Conservation (phyloP, 1,139 yeast genomes). For the Taiozyma sp. region DNA sequence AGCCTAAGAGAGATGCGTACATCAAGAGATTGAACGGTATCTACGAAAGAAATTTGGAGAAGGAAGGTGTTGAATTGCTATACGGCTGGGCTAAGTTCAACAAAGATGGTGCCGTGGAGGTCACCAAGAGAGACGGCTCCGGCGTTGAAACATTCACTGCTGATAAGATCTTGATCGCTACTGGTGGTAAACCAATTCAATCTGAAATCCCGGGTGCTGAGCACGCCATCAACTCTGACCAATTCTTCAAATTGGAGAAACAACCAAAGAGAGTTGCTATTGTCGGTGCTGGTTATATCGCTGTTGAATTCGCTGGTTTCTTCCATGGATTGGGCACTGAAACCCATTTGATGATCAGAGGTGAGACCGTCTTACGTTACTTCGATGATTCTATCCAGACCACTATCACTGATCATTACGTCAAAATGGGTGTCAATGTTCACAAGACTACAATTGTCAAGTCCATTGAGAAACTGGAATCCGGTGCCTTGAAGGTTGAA, state of each 20-base stretch:
- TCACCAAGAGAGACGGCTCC: slow-evolving; percentile 52
- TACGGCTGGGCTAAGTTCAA: slow-evolving; percentile 86
- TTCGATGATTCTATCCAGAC: slow-evolving; percentile 82
- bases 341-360: slow-evolving; percentile 84
- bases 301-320: slow-evolving; percentile 92
- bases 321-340: slow-evolving; percentile 87
- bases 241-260: slow-evolving; percentile 71
- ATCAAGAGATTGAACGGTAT: slow-evolving; percentile 84
- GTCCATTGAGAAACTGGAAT: slow-evolving; percentile 53
- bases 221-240: slow-evolving; percentile 84
- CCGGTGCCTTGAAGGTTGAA: slow-evolving; percentile 58
- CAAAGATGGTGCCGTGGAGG: slow-evolving; percentile 75
- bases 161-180: slow-evolving; percentile 81
- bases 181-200: slow-evolving; percentile 83
- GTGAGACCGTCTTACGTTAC: slow-evolving; percentile 81
- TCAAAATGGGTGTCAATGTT: slow-evolving; percentile 73
- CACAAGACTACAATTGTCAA: slow-evolving; percentile 61
- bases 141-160: slow-evolving; percentile 62
- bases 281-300: slow-evolving; percentile 98
- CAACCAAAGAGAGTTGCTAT: slow-evolving; percentile 93
- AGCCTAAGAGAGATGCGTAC: slow-evolving; percentile 89
- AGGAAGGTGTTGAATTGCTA: slow-evolving; percentile 83
- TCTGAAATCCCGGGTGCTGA: slow-evolving; percentile 81
- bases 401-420: slow-evolving; percentile 75
- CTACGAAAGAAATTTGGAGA: slow-evolving; percentile 78